Evolutionary conservation across 1,284 basidiomycete genomes (phyloP), one percentile per base, ranked within the genome.

Genomic region (Cryptococcus deneoformans): DNA sequence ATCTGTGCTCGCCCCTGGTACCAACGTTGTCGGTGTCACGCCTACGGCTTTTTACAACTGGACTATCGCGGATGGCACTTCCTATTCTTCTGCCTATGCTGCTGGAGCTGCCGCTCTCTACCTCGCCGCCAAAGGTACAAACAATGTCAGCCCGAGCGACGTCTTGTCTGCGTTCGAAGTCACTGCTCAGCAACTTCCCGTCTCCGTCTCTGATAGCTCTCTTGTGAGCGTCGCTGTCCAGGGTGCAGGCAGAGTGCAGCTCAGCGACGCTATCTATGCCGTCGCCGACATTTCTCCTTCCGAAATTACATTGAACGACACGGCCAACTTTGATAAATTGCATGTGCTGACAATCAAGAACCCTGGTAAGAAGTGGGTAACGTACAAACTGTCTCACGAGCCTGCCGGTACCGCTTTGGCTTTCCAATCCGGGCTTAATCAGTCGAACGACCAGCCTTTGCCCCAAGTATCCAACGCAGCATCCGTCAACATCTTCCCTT

Each of bases 271-370:
- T 0, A 76, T 88, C 50, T 80, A 82, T 60, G 77, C 82, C 2
- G 81, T 79, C 9, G 84, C 85, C 4, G 65, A 82, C 24, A 77
- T 89, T 38, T 81, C 80, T 3, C 86, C 85, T 4, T 80, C 82
- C 5, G 82, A 86, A 68, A 74, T 89, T 29, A 73, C 85, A 57
- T 76, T 88, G 52, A 90, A 89, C 70, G 87, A 89, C 72, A 89
- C 87, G 1, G 81, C 83, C 0, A 76, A 87, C 69, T 83, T 84
- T 68, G 72, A 77, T 53, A 66, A 74, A 52, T 52, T 66, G 76
- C 85, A 75, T 53, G 65, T 60, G 45, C 46, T 78, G 49, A 72
- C 68, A 2, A 53, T 74, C 39, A 69, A 56, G 16, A 74, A 74
- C 57, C 66, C 63, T 34, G 69, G 65, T 29, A 61, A 57, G 29